Conservation (phyloP, 805 yeast genomes). For the Candida argentea region DNA sequence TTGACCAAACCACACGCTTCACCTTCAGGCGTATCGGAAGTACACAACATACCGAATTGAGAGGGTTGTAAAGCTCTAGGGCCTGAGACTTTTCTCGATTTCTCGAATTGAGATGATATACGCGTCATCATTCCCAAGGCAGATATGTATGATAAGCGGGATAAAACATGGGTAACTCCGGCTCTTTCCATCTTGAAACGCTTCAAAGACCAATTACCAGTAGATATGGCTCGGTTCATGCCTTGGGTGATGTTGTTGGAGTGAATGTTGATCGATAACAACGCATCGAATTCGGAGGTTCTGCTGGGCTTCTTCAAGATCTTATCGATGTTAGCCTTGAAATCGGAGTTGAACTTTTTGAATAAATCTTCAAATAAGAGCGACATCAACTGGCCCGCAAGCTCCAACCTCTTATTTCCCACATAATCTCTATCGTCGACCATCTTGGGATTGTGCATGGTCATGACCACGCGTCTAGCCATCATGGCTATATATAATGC, state of each 20-base stretch:
- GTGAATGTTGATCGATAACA: slow-evolving; percentile 80
- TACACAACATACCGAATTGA: slow-evolving; percentile 97
- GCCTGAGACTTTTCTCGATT: slow-evolving; percentile 94
- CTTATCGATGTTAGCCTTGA: slow-evolving; percentile 90
- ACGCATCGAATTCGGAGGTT: slow-evolving; percentile 91
- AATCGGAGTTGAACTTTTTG: slow-evolving; percentile 91
- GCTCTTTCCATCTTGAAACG: slow-evolving; percentile 99
- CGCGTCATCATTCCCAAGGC: slow-evolving; percentile 99
- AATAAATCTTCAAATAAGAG: slow-evolving; percentile 91
- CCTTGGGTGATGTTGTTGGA: slow-evolving; percentile 92
- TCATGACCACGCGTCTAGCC: slow-evolving; percentile 94
- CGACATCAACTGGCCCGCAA: slow-evolving; percentile 96
- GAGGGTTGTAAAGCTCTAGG: slow-evolving; percentile 99
- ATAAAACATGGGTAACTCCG: slow-evolving; percentile 94
- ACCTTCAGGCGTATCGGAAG: slow-evolving; percentile 99
- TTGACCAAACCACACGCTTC: slow-evolving; percentile 99
- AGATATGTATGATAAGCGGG: slow-evolving; percentile 83
- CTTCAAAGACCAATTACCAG: slow-evolving; percentile 98
- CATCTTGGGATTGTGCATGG: slow-evolving; percentile 87
- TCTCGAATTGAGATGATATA: slow-evolving; percentile 97
- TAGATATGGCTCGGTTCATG: slow-evolving; percentile 89
- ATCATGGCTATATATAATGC: slow-evolving; percentile 90
- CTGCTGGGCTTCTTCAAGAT: slow-evolving; percentile 88
- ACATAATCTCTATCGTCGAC: slow-evolving; percentile 99
- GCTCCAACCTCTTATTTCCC: slow-evolving; percentile 92